Conservation (phyloP, 2,329 filamentous ascomycete genomes). For the Ceratocystis eucalypticola region DNA sequence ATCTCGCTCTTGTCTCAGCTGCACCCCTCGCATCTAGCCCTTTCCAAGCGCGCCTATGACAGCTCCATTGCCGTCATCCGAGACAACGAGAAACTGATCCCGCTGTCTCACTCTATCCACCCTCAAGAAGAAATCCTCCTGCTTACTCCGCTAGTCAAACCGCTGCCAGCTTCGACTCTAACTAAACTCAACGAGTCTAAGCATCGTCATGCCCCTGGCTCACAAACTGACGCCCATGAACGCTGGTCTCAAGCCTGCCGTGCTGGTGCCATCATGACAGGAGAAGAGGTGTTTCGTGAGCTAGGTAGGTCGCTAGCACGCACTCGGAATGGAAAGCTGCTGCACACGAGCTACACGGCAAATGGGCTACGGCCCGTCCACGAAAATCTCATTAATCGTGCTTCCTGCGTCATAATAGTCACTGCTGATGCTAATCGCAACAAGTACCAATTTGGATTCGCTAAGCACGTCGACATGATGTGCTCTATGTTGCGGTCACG, state of each 20-base stretch:
- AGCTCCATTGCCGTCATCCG: conserved; percentile 84
- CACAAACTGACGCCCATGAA: conserved; percentile 7
- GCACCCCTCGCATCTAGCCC: conserved; percentile 64
- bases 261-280: conserved; percentile 62
- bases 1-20: conserved; percentile 63
- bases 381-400: conserved; percentile 79
- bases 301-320: conserved; percentile 77
- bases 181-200: conserved; percentile 35
- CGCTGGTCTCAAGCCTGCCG: conserved; percentile 15
- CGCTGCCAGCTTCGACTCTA: conserved; percentile 75
- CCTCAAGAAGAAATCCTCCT: conserved; percentile 80
- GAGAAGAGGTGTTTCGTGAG: conserved; percentile 83
- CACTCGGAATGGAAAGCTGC: conserved; percentile 68
- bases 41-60: conserved; percentile 80
- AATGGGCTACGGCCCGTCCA: conserved; percentile 87
- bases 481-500: conserved; percentile 67
- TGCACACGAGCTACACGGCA: conserved; percentile 90
- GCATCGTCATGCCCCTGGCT: background rate
- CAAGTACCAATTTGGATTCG: conserved; percentile 84
- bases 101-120: conserved; percentile 67
- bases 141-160: conserved; percentile 79
- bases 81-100: conserved; percentile 74
- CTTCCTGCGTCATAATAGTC: conserved; percentile 76
- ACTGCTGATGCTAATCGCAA: conserved; percentile 92
- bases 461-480: conserved; percentile 92